Evolutionary conservation across 2,329 filamentous ascomycete genomes (phyloP).

Genomic region (Neoascochyta sp.): DNA sequence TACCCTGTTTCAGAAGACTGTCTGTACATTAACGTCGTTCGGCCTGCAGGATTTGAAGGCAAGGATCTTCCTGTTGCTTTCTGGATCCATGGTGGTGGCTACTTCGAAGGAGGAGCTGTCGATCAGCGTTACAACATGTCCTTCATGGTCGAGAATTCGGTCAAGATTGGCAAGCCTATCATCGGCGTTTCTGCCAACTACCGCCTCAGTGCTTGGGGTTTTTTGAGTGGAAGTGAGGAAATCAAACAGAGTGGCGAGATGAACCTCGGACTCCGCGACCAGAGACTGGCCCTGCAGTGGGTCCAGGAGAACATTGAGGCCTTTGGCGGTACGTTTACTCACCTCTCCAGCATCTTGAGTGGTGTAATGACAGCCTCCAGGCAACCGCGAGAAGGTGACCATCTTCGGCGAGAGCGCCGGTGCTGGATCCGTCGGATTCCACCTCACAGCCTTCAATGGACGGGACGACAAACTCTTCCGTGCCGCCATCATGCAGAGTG

Average conservation of each 20-base stretch:
- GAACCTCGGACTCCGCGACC: conserved; percentile 46
- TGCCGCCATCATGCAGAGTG: conserved; percentile 46
- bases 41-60: conserved; percentile 36
- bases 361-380: conserved; percentile 28
- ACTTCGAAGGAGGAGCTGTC: conserved; percentile 47
- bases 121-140: conserved; percentile 53
- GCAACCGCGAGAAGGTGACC: conserved; percentile 42
- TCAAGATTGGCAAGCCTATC: conserved; percentile 47
- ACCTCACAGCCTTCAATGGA: conserved; percentile 47
- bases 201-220: conserved; percentile 60
- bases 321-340: conserved; percentile 40
- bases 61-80: conserved; percentile 52
- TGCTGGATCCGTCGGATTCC: conserved; percentile 44
- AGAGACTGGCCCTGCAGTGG: conserved; percentile 47
- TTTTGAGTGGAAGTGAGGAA: conserved; percentile 50
- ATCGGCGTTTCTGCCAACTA: conserved; percentile 48
- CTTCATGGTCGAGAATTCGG: conserved; percentile 47
- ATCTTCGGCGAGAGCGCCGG: conserved; percentile 48
- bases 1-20: conserved; percentile 52
- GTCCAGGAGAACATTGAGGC: conserved; percentile 43
- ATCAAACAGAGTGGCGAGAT: conserved; percentile 43
- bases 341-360: conserved; percentile 20
- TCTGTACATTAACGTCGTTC: conserved; percentile 52
- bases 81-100: conserved; percentile 55
- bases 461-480: conserved; percentile 49